Evolutionary conservation across 2,329 filamentous ascomycete species (phyloP).

Genomic region (Claviceps sp.): DNA sequence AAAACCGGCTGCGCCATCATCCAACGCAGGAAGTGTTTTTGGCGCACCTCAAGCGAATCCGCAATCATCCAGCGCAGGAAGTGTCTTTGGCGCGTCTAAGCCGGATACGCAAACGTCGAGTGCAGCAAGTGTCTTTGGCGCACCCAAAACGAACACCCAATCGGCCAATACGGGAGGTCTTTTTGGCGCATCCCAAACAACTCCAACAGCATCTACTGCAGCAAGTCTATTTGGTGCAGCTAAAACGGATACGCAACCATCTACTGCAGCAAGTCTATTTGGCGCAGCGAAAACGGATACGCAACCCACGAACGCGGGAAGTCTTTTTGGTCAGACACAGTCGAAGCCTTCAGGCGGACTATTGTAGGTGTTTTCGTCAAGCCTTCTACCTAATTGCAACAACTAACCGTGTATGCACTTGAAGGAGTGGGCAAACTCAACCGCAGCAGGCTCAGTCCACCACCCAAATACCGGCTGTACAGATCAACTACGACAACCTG

Average conservation of each 20-base stretch:
- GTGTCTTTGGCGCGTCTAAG: conserved; percentile 16
- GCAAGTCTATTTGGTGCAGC: conserved; percentile 5
- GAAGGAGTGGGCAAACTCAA: conserved; percentile 17
- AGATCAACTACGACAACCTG: conserved; percentile 66
- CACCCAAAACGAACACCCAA: conserved; percentile 9
- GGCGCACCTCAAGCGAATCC: conserved; percentile 11
- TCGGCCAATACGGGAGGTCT: conserved; percentile 14
- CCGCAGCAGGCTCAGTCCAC: conserved; percentile 20
- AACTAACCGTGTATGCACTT: background rate
- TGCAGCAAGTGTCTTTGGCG: conserved; percentile 17
- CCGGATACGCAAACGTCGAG: conserved; percentile 10
- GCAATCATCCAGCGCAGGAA: conserved; percentile 9
- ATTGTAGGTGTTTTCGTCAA: conserved; percentile 15
- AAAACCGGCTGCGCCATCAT: conserved; percentile 9
- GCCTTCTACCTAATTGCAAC: background rate
- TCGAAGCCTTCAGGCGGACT: conserved; percentile 18
- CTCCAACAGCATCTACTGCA: conserved; percentile 8
- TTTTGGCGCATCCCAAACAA: conserved; percentile 14
- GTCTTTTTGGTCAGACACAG: conserved; percentile 23
- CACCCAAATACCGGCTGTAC: conserved; percentile 54
- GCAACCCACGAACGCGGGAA: conserved; percentile 8
- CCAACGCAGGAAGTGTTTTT: conserved; percentile 16
- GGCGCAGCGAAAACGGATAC: conserved; percentile 12
- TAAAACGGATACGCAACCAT: conserved; percentile 11
- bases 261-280: conserved; percentile 17